Evolutionary conservation across 2,329 filamentous ascomycete species (phyloP).

Genomic region (Claviceps sorghi): DNA sequence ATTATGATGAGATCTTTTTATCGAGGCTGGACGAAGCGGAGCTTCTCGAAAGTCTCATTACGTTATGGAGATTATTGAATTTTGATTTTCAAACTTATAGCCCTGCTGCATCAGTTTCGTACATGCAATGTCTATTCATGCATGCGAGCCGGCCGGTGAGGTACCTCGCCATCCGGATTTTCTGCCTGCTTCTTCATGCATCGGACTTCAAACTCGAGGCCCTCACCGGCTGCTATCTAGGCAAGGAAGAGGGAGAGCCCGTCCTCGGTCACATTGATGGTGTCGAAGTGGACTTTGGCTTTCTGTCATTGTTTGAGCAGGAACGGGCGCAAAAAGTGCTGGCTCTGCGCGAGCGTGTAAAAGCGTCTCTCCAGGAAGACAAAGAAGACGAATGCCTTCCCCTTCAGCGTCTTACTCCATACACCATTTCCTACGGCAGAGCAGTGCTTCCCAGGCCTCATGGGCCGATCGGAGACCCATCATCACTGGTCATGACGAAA

Average conservation of each 20-base stretch:
- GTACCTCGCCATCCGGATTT: conserved; percentile 69
- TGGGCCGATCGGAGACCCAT: conserved; percentile 29
- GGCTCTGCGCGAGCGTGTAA: conserved; percentile 25
- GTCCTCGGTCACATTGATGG: conserved; percentile 65
- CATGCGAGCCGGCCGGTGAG: conserved; percentile 46
- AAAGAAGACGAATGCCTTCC: conserved; percentile 4
- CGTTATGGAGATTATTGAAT: conserved; percentile 64
- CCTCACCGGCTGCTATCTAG: conserved; percentile 53
- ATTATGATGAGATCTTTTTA: conserved; percentile 15
- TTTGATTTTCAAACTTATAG: conserved; percentile 59
- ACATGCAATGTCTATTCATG: conserved; percentile 54
- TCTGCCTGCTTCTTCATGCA: conserved; percentile 63
- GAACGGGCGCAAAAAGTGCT: conserved; percentile 33
- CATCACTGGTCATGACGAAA: conserved; percentile 49
- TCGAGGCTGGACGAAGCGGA: conserved; percentile 10
- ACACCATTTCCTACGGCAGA: conserved; percentile 50
- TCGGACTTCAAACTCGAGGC: conserved; percentile 66
- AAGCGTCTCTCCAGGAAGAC: conserved; percentile 9
- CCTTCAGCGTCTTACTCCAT: conserved; percentile 37
- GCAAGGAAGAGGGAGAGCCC: conserved; percentile 39
- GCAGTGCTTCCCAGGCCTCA: conserved; percentile 53
- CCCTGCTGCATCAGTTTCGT: conserved; percentile 46
- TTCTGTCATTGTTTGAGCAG: conserved; percentile 47
- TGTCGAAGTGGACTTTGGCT: conserved; percentile 60
- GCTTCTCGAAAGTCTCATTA: conserved; percentile 18